These are phyloP conservation scores for Aspergillus sclerotialis DNA, from an alignment of 2,329 filamentous ascomycete species.

Conservation along the genomic window DNA sequence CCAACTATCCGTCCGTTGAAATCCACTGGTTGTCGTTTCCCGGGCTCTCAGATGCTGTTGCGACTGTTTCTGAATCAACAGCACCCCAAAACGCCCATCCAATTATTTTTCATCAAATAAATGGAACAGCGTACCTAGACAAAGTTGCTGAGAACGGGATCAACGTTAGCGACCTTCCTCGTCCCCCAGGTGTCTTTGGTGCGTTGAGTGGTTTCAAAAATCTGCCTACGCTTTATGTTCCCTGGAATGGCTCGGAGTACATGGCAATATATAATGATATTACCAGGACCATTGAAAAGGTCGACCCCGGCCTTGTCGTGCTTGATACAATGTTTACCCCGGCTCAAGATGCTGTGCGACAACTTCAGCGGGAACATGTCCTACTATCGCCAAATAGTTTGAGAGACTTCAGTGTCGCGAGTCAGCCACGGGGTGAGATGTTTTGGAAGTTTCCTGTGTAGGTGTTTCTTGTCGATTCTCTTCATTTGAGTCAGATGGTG, in stretches of 20 bases:
- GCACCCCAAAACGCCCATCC: neutral
- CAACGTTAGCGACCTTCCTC: constrained; percentile 14
- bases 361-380: constrained; percentile 25
- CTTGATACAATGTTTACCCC: constrained; percentile 41
- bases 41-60: constrained; percentile 26
- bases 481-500: neutral
- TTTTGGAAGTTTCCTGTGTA: constrained; percentile 30
- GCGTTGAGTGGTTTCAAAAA: constrained; percentile 27
- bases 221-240: constrained; percentile 20
- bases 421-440: constrained; percentile 31
- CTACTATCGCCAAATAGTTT: constrained; percentile 41
- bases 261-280: constrained; percentile 34
- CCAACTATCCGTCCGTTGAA: constrained; percentile 25
- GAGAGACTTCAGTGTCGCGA: constrained; percentile 33
- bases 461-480: neutral
- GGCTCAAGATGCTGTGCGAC: constrained; percentile 37
- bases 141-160: constrained; percentile 24
- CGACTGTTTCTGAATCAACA: constrained; percentile 4
- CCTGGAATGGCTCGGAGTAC: constrained; percentile 36
- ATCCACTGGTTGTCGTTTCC: constrained; percentile 42
- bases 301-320: constrained; percentile 36
- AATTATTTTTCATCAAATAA: constrained; percentile 28
- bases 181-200: constrained; percentile 28
- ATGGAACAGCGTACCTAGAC: constrained; percentile 25
- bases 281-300: constrained; percentile 28